These are phyloP conservation scores for Canavalia gladiata DNA, from an alignment of 306 rosid species.

Conservation along the genomic window DNA sequence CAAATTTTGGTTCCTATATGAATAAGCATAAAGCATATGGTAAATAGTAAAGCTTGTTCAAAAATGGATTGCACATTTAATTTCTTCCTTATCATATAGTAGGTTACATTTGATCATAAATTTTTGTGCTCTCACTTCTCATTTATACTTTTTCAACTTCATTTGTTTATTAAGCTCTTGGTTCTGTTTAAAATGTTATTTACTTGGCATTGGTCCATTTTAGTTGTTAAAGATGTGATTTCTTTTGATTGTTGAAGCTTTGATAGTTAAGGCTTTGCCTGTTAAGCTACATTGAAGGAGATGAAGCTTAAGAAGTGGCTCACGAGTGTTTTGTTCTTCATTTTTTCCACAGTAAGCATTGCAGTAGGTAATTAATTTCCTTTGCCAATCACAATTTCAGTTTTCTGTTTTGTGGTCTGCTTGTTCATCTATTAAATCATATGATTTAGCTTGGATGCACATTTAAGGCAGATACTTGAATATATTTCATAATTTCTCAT, in stretches of 20 bases:
- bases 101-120: neutral
- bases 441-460: neutral
- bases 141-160: neutral
- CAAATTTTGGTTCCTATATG: neutral
- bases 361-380: slow-evolving; percentile 36
- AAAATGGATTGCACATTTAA: neutral
- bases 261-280: slow-evolving; percentile 16
- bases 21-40: neutral
- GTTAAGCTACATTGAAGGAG: neutral
- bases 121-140: slow-evolving; percentile 1
- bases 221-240: neutral
- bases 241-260: slow-evolving; percentile 23
- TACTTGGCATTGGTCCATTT: neutral
- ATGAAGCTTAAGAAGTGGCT: slow-evolving; percentile 35
- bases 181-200: neutral
- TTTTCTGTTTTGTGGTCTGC: slow-evolving; percentile 2
- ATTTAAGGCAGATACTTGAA: neutral
- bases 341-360: slow-evolving; percentile 31
- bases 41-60: neutral
- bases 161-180: neutral
- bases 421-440: neutral
- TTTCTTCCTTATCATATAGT: neutral
- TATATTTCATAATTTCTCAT: slow-evolving; percentile 5
- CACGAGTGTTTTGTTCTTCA: slow-evolving; percentile 13
- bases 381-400: neutral